Evolutionary conservation across 371 early-diverging fungal species (phyloP), one percentile per base, ranked within the genome.

Genomic region (Lichtheimia corymbifera): DNA sequence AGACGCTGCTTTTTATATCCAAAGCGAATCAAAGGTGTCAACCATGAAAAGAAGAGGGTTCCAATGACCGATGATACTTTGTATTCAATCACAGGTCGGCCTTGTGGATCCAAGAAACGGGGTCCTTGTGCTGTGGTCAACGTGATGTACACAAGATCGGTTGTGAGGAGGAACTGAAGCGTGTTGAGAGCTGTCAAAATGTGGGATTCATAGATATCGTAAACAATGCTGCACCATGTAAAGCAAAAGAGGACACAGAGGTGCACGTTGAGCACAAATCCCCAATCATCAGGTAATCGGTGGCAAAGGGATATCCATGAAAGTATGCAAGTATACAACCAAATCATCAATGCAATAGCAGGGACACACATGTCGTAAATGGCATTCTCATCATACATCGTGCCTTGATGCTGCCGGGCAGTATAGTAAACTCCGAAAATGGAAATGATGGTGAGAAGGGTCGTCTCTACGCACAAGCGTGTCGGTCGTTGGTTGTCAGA

Each of bases 251-350:
- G 59, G 11, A 70, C 49, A 52, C 57, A 65, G 1, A 79, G 58
- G 44, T 79, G 79, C n/a, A 72, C 67, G 44, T 79, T 76, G 20
- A 76, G 59, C 20, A 68, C 56, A 59, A 63, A 76, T 9, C 76
- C 76, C 76, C 73, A 73, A n/a, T 51, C 25, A 52, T 59, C 63
- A 25, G 76, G 76, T 2, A 73, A 24, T 6, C 18, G 50, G 47
- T 71, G 55, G 5, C 56, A 56, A 42, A 55, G 55, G 4, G 73
- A 61, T 12, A 65, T 20, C 5, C 69, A 25, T 13, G 63, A 42
- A 40, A 75, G 49, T 18, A 59, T 56, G 2, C 62, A 41, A 15
- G 62, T 47, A 20, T 75, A 75, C 0, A 69, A 6, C 76, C 76
- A 75, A 7, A 68, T 17, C 12, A 56, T 55, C 14, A 70, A 51